phyloP scores from a whole-genome alignment of 257 asterid species.

The Cruciata laevipes region DNA sequence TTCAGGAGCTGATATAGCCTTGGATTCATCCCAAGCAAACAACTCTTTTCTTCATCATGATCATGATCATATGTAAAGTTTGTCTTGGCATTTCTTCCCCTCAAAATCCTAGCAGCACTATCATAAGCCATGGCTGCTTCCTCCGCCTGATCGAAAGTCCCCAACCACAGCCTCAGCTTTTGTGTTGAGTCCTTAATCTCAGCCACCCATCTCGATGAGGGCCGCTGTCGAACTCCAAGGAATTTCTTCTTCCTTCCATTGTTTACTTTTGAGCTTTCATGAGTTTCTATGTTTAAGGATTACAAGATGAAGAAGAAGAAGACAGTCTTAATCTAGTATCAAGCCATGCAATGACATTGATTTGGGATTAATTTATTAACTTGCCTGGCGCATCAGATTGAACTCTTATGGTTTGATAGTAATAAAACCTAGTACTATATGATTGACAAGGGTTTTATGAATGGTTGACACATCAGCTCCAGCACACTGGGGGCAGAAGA shows the following conservation, averaged over 20 bases:
- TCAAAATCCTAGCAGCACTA: constrained; percentile 24
- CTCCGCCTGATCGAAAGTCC: constrained; percentile 30
- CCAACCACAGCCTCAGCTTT: constrained; percentile 35
- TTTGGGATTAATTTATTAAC: constrained; percentile 11
- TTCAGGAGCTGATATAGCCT: constrained; percentile 25
- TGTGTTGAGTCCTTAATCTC: constrained; percentile 30
- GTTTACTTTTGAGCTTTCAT: constrained; percentile 13
- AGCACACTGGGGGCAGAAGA: constrained; percentile 9
- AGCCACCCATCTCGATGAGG: constrained; percentile 39
- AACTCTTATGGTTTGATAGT: neutral
- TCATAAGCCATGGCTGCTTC: constrained; percentile 40
- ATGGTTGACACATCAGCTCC: constrained; percentile 9
- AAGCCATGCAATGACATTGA: constrained; percentile 1
- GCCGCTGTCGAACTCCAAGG: constrained; percentile 34
- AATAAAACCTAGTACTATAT: neutral
- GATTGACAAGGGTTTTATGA: no score
- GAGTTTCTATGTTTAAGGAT: constrained; percentile 13
- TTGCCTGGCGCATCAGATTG: neutral
- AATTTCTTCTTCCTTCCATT: constrained; percentile 19
- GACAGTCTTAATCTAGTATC: neutral
- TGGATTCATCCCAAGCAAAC: constrained; percentile 21
- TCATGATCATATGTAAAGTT: constrained; percentile 22
- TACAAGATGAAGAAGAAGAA: constrained; percentile 3
- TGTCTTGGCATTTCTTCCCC: constrained; percentile 33
- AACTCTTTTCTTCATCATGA: constrained; percentile 8